Evolutionary conservation across 495 filamentous ascomycete species (phyloP).

Genomic region (Barbatosphaeria neglecta): DNA sequence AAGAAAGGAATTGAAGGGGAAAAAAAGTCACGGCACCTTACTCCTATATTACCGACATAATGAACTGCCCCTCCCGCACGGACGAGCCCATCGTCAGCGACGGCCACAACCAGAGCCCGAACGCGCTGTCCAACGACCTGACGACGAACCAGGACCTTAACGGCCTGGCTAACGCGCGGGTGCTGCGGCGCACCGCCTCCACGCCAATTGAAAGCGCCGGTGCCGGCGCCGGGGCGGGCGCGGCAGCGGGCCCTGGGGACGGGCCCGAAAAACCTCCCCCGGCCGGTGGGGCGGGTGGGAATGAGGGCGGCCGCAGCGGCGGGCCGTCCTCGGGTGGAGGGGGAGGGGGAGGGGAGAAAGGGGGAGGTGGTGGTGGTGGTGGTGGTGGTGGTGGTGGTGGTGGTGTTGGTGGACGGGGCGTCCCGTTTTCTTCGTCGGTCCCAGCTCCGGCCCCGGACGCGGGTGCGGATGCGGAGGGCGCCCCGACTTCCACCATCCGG

Average conservation of each 20-base stretch:
- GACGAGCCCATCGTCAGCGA: conserved; percentile 37
- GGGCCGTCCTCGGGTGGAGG: background rate
- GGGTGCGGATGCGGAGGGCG: background rate
- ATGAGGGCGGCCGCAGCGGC: background rate
- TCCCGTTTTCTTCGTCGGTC: no score
- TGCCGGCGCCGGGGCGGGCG: background rate
- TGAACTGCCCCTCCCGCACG: conserved; percentile 36
- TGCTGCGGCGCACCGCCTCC: conserved; percentile 15
- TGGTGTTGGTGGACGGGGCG: no score
- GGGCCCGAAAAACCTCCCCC: background rate
- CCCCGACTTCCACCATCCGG: background rate
- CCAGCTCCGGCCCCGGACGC: background rate
- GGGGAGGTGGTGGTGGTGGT: no score
- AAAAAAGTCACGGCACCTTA: no score
- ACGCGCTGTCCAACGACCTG: conserved; percentile 38
- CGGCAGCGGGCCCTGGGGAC: background rate
- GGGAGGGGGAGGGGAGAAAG: no score
- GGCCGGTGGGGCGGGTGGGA: no score
- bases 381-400: no score
- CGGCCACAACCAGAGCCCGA: conserved; percentile 49
- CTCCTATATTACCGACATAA: no score
- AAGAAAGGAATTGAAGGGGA: background rate
- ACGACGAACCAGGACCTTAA: conserved; percentile 48
- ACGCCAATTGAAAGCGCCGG: background rate
- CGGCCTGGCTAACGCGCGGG: conserved; percentile 42